Evolutionary conservation across 306 rosid species (phyloP).

Genomic region (Oemleria cerasiformis): DNA sequence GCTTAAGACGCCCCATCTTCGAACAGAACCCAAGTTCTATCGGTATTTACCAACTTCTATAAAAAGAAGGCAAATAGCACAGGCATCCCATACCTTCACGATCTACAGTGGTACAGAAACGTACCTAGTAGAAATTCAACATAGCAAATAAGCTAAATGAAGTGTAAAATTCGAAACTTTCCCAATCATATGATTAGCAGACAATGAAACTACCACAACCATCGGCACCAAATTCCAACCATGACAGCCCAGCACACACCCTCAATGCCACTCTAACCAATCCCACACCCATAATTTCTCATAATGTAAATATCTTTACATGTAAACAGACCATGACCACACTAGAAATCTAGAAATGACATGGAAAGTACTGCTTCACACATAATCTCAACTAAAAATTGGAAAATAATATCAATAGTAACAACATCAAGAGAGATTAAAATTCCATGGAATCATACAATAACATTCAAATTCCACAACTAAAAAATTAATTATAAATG

Average conservation of each 20-base stretch:
- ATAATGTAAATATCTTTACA: background rate
- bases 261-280: constrained; percentile 2
- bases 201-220: background rate
- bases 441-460: constrained; percentile 2
- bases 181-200: background rate
- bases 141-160: constrained; percentile 6
- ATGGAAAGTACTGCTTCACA: background rate
- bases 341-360: background rate
- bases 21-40: constrained; percentile 22
- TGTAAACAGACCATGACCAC: background rate
- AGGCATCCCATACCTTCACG: constrained; percentile 17
- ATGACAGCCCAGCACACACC: background rate
- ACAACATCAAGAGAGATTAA: background rate
- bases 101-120: background rate
- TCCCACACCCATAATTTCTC: constrained; percentile 5
- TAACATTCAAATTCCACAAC: background rate
- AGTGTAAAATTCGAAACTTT: constrained; percentile 4
- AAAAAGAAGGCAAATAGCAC: background rate
- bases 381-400: background rate
- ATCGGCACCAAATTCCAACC: background rate
- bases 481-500: background rate
- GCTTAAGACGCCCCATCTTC: constrained; percentile 68
- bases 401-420: too few relatives aligned
- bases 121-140: constrained; percentile 3
- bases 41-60: constrained; percentile 9